Evolutionary conservation across 1,139 yeast genomes (phyloP).

Genomic region (Ogataea hybrid): DNA sequence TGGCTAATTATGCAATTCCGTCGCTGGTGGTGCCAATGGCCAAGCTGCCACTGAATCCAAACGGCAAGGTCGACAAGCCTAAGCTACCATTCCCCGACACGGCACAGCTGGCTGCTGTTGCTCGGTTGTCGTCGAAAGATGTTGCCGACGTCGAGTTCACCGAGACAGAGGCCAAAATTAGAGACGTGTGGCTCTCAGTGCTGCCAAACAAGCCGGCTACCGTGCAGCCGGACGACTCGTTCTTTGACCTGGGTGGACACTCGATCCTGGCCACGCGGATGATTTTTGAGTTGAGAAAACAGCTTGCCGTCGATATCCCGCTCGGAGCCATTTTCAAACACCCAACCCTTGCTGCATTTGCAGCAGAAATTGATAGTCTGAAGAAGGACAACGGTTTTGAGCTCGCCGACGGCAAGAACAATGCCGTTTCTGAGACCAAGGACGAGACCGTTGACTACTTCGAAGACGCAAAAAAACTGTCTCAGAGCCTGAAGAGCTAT

Average conservation of each 20-base stretch:
- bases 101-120: conserved; percentile 73
- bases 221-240: conserved; percentile 76
- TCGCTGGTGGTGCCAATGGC: conserved; percentile 84
- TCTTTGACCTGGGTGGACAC: conserved; percentile 98
- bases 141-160: conserved; percentile 53
- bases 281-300: conserved; percentile 88
- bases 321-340: conserved; percentile 84
- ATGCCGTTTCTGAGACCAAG: conserved; percentile 30
- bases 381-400: conserved; percentile 45
- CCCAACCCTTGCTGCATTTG: conserved; percentile 81
- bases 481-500: conserved; percentile 46
- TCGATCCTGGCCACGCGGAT: conserved; percentile 94
- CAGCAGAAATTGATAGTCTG: conserved; percentile 64
- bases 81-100: conserved; percentile 93
- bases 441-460: conserved; percentile 53
- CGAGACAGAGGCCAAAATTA: conserved; percentile 62
- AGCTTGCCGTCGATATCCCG: conserved; percentile 76
- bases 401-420: conserved; percentile 38
- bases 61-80: conserved; percentile 98
- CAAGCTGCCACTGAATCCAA: conserved; percentile 90
- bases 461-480: conserved; percentile 68
- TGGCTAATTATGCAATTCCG: conserved; percentile 94
- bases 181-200: conserved; percentile 81
- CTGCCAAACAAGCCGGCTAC: conserved; percentile 84
- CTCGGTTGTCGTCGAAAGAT: conserved; percentile 46